A percentile compares a stretch with the other conserved stretches of the same genome.
Evolutionary conservation across 169 alveolate genomes (phyloP).

Genomic region (Plasmodium ovale): DNA sequence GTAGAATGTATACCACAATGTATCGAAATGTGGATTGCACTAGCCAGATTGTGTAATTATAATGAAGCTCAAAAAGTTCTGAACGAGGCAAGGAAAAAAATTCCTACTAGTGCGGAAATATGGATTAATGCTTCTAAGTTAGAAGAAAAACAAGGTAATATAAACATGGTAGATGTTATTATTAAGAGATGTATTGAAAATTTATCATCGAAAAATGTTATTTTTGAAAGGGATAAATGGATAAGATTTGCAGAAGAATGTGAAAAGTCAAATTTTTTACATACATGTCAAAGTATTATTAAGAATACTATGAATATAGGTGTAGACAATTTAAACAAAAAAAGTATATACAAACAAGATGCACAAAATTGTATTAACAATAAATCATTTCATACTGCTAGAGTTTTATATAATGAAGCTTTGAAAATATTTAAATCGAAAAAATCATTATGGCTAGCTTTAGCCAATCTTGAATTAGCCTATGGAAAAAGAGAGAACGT

Average conservation of each 20-base stretch:
- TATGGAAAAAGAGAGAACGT: conserved; percentile 91
- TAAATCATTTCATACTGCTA: conserved; percentile 89
- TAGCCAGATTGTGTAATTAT: conserved; percentile 97
- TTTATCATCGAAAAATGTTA: conserved; percentile 87
- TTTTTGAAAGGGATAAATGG: conserved; percentile 92
- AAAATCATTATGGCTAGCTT: conserved; percentile 93
- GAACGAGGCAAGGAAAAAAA: conserved; percentile 97
- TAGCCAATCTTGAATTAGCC: conserved; percentile 95
- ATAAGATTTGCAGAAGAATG: conserved; percentile 92
- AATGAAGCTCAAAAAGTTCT: conserved; percentile 97
- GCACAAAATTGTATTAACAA: conserved; percentile 88
- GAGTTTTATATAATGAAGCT: conserved; percentile 91
- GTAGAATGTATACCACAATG: conserved; percentile 99
- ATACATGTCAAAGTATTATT: conserved; percentile 93
- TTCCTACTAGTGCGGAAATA: conserved; percentile 96
- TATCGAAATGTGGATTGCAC: conserved; percentile 98
- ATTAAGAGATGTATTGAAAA: conserved; percentile 91
- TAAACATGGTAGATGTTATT: conserved; percentile 86
- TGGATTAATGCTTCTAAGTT: conserved; percentile 98
- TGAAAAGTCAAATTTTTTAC: conserved; percentile 88
- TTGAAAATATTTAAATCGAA: conserved; percentile 88
- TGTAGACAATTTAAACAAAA: conserved; percentile 83
- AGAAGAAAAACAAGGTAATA: conserved; percentile 95
- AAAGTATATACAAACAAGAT: conserved; percentile 85
- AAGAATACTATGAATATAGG: conserved; percentile 86